Evolutionary conservation across 2,329 filamentous ascomycete species (phyloP).

Genomic region (Apiospora rasikravindrae): DNA sequence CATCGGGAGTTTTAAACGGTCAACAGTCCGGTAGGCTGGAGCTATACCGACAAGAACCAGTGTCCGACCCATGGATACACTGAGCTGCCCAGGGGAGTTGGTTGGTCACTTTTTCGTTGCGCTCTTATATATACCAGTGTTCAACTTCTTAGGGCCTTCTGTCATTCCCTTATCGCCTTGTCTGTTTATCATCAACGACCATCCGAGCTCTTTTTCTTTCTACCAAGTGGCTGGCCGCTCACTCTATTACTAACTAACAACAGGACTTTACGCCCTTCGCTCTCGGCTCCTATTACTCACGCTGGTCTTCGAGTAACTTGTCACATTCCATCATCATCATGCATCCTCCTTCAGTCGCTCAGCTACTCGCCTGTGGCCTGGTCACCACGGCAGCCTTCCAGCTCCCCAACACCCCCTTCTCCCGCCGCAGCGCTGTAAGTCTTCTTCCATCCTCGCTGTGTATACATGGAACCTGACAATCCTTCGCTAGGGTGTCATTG

Average conservation of each 20-base stretch:
- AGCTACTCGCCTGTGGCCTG: slow-evolving; percentile 4
- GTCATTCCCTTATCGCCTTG: neutral
- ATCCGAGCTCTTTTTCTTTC: neutral
- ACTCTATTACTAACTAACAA: neutral
- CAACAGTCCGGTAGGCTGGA: neutral
- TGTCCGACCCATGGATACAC: neutral
- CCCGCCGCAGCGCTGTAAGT: neutral
- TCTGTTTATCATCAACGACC: neutral
- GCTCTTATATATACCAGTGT: neutral
- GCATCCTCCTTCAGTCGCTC: neutral
- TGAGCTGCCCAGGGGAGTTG: neutral
- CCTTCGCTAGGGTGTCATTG: neutral
- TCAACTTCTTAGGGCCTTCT: neutral
- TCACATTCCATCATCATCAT: neutral
- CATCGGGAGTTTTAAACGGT: neutral
- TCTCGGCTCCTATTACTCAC: neutral
- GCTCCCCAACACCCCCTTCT: neutral
- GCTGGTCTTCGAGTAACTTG: too few relatives aligned
- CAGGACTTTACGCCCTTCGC: neutral
- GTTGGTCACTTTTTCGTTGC: neutral
- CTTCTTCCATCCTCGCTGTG: neutral
- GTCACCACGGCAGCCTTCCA: slow-evolving; percentile 7
- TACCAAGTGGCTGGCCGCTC: neutral
- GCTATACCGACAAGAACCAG: neutral
- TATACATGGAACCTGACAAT: neutral